Evolutionary conservation across 202 grass and related monocot genomes (phyloP).

Genomic region (Tripidium arundinaceum): DNA sequence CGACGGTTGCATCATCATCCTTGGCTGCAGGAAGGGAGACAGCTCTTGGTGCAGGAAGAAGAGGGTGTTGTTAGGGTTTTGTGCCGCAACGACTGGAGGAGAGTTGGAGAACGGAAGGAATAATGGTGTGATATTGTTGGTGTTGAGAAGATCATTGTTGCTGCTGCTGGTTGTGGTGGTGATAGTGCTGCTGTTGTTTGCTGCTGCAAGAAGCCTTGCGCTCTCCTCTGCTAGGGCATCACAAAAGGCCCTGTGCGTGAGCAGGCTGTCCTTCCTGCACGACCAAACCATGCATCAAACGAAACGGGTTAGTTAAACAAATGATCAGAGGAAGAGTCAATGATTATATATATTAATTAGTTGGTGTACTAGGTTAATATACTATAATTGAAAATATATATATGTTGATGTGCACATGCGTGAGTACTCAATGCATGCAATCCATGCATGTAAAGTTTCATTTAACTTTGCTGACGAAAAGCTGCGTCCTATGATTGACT

Average conservation of each 20-base stretch:
- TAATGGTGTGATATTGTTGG: conserved; percentile 32
- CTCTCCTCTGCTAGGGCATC: conserved; percentile 98
- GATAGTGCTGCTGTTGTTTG: conserved; percentile 25
- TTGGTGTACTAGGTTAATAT: neutral
- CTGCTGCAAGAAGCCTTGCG: conserved; percentile 55
- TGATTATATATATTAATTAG: neutral
- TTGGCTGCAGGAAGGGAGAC: conserved; percentile 5
- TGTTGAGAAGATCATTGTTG: conserved; percentile 18
- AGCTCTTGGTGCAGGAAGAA: conserved; percentile 39
- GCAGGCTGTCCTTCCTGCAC: conserved; percentile 90
- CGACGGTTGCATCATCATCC: conserved; percentile 6
- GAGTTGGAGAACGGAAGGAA: conserved; percentile 48
- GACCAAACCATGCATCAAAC: neutral
- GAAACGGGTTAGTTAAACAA: neutral
- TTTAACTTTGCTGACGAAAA: conserved; percentile 34
- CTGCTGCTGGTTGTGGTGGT: neutral
- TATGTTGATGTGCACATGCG: conserved; percentile 26
- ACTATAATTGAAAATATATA: neutral
- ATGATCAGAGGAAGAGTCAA: neutral
- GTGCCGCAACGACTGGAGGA: neutral
- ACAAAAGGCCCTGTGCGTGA: conserved; percentile 96
- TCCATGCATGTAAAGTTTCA: conserved; percentile 38
- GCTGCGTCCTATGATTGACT: conserved; percentile 16
- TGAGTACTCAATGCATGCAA: conserved; percentile 28
- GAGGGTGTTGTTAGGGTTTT: conserved; percentile 36